Base-by-base conservation (phyloP, 2,329 filamentous ascomycete genomes). In the Trichoderma breve region DNA sequence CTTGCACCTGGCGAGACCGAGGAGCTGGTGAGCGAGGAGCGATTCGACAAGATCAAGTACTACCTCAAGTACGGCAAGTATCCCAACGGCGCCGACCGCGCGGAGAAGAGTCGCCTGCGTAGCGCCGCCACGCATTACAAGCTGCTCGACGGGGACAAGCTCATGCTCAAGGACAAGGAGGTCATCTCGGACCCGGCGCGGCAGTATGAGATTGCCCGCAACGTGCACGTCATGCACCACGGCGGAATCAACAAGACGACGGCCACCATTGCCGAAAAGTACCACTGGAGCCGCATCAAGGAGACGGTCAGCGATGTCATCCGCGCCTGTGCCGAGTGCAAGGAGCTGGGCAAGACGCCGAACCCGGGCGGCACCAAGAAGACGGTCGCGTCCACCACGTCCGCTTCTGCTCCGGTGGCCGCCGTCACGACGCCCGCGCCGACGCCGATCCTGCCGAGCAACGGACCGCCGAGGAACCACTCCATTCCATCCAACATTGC, bases 161-260 rank as follows among this genome's bases (percentile, higher is more conserved):
- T 98, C 75, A 97, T 98, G 93, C 89, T 98, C 78, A 98, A 98
- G 83, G 95, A 95, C 79, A 98, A 98, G 82, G 95, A 98, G 83
- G 95, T 99, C 73, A 93, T 99, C 73, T 92, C 93, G 30, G 95
- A 98, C 81, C 93, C 94, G 14, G 90, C 92, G 77, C 89, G 90
- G 75, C 96, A 99, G 84, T 97, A 97, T 81, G 93, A 96, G 73
- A 96, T 98, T 76, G 93, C 95, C 14, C 87, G 92, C 60, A 86
- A 87, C 72, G 87, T 95, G 47, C 96, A 99, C 82, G 86, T 90
- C 71, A 82, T 84, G 71, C 87, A 91, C 55, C 96, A 99, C 79
- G 94, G 92, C 7, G 96, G 96, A 66, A 98, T 98, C 86, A 99
- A 99, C 86, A 98, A 98, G 84, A 98, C 95, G 0, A 98, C 95